phyloP scores from a whole-genome alignment of 345 rosid genomes.

The Aquilaria sinensis region DNA sequence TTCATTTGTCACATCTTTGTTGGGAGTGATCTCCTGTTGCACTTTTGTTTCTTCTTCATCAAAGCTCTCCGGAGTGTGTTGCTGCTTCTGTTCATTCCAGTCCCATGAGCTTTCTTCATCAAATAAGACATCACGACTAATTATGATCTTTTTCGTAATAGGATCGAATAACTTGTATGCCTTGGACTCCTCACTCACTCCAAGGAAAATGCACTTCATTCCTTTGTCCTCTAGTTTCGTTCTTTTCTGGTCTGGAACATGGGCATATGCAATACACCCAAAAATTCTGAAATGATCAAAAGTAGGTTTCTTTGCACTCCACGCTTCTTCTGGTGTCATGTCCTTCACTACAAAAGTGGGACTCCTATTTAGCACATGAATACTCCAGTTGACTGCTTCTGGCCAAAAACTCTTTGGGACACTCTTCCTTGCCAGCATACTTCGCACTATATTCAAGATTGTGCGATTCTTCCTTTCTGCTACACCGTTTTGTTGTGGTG shows the following conservation, averaged over 20 bases:
- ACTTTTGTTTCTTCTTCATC: too few relatives aligned
- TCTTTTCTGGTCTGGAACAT: neutral
- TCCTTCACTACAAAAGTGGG: neutral
- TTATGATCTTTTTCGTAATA: too few relatives aligned
- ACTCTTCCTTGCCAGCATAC: neutral
- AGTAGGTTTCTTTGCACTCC: too few relatives aligned
- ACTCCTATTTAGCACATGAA: neutral
- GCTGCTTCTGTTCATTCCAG: too few relatives aligned
- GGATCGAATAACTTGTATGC: too few relatives aligned
- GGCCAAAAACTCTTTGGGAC: neutral
- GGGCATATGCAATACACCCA: too few relatives aligned
- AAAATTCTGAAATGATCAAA: too few relatives aligned
- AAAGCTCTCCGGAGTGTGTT: too few relatives aligned
- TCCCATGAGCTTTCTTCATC: too few relatives aligned
- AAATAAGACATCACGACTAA: too few relatives aligned
- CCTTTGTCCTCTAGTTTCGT: neutral
- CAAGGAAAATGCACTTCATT: neutral
- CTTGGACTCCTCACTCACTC: neutral
- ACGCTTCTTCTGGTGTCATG: neutral
- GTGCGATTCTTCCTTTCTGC: neutral
- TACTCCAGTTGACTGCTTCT: neutral
- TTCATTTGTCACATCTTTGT: too few relatives aligned
- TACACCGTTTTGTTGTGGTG: neutral
- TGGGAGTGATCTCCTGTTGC: too few relatives aligned
- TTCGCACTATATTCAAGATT: neutral